A percentile compares a stretch with the other conserved stretches of the same genome.
phyloP scores from a whole-genome alignment of 495 filamentous ascomycete species.

The Neurospora tetraspora region DNA sequence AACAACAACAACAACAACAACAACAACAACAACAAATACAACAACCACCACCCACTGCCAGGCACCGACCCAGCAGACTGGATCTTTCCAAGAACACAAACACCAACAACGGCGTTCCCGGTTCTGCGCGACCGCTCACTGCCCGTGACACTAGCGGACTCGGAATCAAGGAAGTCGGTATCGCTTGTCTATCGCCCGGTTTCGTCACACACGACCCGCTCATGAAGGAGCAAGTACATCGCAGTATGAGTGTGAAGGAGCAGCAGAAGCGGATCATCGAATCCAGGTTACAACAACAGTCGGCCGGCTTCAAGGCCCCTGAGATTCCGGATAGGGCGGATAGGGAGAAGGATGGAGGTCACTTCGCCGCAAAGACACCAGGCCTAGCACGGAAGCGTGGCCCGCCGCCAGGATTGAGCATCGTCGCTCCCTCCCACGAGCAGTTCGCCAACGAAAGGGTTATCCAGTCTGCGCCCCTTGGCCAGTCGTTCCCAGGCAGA shows the following conservation, averaged over 20 bases:
- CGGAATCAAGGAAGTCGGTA: conserved; percentile 81
- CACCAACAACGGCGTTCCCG: conserved; percentile 43
- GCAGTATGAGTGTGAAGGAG: conserved; percentile 86
- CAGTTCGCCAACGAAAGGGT: conserved; percentile 94
- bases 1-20: neutral
- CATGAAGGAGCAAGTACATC: conserved; percentile 90
- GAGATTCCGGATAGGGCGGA: conserved; percentile 27
- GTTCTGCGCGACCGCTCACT: conserved; percentile 67
- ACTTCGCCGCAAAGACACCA: conserved; percentile 55
- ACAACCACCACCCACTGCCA: conserved; percentile 35
- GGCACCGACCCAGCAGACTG: conserved; percentile 80
- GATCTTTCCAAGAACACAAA: conserved; percentile 72
- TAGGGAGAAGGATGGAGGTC: conserved; percentile 43
- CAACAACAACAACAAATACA: neutral
- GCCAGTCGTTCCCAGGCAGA: conserved; percentile 89
- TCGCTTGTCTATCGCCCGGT: conserved; percentile 89
- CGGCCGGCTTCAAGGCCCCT: conserved; percentile 63
- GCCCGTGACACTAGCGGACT: conserved; percentile 57
- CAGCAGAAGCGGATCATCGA: conserved; percentile 95
- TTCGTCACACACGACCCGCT: conserved; percentile 94
- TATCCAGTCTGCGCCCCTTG: conserved; percentile 92
- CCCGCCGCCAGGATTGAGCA: conserved; percentile 83
- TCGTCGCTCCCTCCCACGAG: conserved; percentile 90
- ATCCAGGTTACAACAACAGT: conserved; percentile 76
- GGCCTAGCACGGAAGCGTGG: conserved; percentile 57